Evolutionary conservation across 352 stramenopile species (phyloP).

Genomic region (Hyaloperonospora arabidopsidis): DNA sequence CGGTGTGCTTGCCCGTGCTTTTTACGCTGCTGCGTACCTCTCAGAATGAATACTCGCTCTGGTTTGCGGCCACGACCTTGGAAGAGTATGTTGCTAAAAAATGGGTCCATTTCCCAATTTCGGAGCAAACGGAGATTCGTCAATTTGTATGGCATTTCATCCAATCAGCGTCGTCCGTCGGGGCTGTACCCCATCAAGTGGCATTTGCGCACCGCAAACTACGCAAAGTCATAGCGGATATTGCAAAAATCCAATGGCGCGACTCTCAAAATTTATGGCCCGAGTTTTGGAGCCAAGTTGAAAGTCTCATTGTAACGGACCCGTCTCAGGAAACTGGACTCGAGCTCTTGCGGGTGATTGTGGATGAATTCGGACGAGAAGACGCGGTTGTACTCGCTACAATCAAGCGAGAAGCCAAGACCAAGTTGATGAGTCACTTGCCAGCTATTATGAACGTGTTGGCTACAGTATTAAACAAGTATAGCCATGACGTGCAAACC

Average conservation of each 20-base stretch:
- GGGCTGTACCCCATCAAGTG: not conserved
- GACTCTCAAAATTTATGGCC: conserved; percentile 27
- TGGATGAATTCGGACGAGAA: conserved; percentile 68
- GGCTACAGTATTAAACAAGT: conserved; percentile 36
- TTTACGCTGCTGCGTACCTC: conserved; percentile 53
- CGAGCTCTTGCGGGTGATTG: conserved; percentile 49
- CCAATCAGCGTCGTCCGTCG: conserved; percentile 17
- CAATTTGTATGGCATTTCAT: conserved; percentile 67
- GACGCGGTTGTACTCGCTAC: conserved; percentile 47
- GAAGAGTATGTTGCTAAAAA: conserved; percentile 67
- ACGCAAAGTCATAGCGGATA: conserved; percentile 63
- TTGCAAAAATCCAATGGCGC: conserved; percentile 53
- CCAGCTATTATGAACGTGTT: conserved; percentile 45
- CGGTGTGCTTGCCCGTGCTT: conserved; percentile 53
- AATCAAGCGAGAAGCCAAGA: conserved; percentile 38
- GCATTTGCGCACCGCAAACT: conserved; percentile 60
- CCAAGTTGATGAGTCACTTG: conserved; percentile 34
- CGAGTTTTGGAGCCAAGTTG: conserved; percentile 57
- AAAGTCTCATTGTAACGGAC: conserved; percentile 43
- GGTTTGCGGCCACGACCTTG: conserved; percentile 62
- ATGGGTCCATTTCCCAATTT: conserved; percentile 37
- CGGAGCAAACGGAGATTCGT: conserved; percentile 41
- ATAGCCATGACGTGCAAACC: conserved; percentile 36
- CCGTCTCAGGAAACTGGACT: conserved; percentile 39
- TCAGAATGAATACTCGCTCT: conserved; percentile 67